Percentiles rank a stretch among this genome's conserved stretches.
phyloP scores from a whole-genome alignment of 179 eudicot genomes.

The Heliamphora pulchella region DNA sequence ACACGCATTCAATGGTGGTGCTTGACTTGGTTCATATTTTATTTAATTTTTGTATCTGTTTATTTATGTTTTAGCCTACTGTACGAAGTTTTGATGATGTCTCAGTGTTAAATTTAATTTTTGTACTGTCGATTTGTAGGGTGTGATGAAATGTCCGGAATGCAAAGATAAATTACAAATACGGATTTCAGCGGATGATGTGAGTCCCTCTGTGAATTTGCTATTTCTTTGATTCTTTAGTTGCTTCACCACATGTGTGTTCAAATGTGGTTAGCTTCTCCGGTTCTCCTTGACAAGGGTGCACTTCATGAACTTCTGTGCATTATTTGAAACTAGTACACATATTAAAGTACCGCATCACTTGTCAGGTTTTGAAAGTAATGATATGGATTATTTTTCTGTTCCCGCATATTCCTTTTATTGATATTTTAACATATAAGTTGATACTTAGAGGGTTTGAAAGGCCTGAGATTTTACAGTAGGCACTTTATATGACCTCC shows the following conservation, averaged over 20 bases:
- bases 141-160: conserved; percentile 84
- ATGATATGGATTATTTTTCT: too few species aligned
- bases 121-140: conserved; percentile 42
- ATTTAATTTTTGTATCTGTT: not conserved
- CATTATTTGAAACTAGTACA: too few species aligned
- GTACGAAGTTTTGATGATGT: not conserved
- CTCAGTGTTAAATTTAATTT: too few species aligned
- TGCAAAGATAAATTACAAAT: conserved; percentile 68
- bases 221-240: conserved; percentile 3
- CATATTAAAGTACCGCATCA: too few species aligned
- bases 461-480: too few species aligned
- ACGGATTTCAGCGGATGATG: conserved; percentile 89
- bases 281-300: too few species aligned
- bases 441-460: too few species aligned
- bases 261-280: too few species aligned
- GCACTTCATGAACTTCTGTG: too few species aligned
- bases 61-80: not conserved
- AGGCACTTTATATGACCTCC: not conserved
- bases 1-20: not conserved
- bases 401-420: too few species aligned
- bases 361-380: too few species aligned
- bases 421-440: too few species aligned
- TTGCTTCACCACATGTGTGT: not conserved
- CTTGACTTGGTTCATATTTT: conserved; percentile 1
- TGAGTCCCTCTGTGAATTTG: conserved; percentile 31